These are phyloP conservation scores for Pistacia vera DNA, from an alignment of 345 rosid species.

Conservation along the genomic window DNA sequence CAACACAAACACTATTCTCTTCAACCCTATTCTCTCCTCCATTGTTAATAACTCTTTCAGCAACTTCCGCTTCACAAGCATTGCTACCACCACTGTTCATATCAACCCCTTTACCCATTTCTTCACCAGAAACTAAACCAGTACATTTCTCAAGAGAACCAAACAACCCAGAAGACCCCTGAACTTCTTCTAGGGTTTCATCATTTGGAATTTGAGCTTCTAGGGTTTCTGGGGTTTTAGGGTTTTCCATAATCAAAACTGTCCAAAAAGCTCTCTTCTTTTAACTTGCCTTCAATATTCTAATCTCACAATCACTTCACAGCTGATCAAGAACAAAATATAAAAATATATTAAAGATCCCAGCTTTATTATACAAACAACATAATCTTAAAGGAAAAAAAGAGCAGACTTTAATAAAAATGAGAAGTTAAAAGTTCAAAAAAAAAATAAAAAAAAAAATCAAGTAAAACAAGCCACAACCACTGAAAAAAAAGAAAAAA, in stretches of 20 bases:
- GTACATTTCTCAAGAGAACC: conserved; percentile 24
- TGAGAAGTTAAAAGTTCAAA: too few species aligned
- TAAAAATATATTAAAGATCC: neutral
- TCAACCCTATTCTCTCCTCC: conserved; percentile 16
- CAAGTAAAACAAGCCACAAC: neutral
- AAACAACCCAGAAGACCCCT: conserved; percentile 21
- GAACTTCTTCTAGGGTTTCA: conserved; percentile 47
- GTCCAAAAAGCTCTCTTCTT: neutral
- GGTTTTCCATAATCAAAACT: conserved; percentile 32
- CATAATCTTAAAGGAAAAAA: neutral
- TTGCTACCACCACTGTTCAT: conserved; percentile 10
- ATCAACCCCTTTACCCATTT: conserved; percentile 23
- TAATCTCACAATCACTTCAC: conserved; percentile 13
- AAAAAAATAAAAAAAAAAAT: neutral
- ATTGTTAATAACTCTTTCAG: conserved; percentile 11
- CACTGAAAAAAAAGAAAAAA: neutral
- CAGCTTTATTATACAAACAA: neutral
- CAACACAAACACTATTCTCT: conserved; percentile 20
- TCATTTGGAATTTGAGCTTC: conserved; percentile 41
- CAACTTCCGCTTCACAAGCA: conserved; percentile 11
- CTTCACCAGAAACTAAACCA: conserved; percentile 25
- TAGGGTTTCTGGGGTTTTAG: conserved; percentile 46
- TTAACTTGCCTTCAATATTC: neutral
- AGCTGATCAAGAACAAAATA: conserved; percentile 25
- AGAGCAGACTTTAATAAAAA: too few species aligned